A percentile compares a stretch with the other conserved stretches of the same genome.
Conservation (phyloP, 2,329 filamentous ascomycete genomes). For the Drechslerella coelobrocha region DNA sequence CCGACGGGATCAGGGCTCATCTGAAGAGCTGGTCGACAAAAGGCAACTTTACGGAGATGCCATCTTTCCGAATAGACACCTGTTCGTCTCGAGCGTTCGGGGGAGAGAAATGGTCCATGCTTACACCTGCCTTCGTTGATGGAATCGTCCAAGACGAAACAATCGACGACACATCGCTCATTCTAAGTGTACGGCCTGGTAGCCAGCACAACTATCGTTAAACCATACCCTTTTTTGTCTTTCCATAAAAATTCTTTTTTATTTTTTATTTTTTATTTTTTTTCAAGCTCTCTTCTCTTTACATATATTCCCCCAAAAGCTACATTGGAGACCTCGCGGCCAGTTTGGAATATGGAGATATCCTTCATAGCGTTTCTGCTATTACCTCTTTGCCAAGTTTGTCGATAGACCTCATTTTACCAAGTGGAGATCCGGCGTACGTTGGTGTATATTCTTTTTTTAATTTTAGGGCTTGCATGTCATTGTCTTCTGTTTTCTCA, state of each 20-base stretch:
- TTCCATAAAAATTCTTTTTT: constrained; percentile 7
- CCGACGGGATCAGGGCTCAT: constrained; percentile 27
- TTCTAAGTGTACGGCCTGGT: constrained; percentile 22
- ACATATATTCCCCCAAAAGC: constrained; percentile 1
- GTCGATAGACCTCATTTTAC: constrained; percentile 45
- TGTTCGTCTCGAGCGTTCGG: constrained; percentile 28
- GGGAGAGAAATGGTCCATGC: constrained; percentile 37
- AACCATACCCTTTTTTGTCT: neutral
- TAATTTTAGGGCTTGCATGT: constrained; percentile 23
- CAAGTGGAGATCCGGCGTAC: constrained; percentile 41
- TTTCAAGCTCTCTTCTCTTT: constrained; percentile 1
- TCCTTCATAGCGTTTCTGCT: constrained; percentile 37
- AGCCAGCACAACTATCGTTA: constrained; percentile 17
- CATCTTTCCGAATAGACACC: constrained; percentile 34
- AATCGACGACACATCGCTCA: constrained; percentile 22
- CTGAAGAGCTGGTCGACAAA: constrained; percentile 39
- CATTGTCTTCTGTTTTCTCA: constrained; percentile 13
- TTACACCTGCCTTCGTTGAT: constrained; percentile 43
- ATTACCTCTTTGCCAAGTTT: constrained; percentile 33
- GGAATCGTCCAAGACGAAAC: constrained; percentile 25
- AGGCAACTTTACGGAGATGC: constrained; percentile 29
- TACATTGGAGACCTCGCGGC: constrained; percentile 49
- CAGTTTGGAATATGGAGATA: constrained; percentile 36
- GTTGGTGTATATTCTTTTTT: constrained; percentile 17
- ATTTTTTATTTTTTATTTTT: neutral